Evolutionary conservation across 208 protist species (phyloP).

Genomic region (Leishmania lainsoni): DNA sequence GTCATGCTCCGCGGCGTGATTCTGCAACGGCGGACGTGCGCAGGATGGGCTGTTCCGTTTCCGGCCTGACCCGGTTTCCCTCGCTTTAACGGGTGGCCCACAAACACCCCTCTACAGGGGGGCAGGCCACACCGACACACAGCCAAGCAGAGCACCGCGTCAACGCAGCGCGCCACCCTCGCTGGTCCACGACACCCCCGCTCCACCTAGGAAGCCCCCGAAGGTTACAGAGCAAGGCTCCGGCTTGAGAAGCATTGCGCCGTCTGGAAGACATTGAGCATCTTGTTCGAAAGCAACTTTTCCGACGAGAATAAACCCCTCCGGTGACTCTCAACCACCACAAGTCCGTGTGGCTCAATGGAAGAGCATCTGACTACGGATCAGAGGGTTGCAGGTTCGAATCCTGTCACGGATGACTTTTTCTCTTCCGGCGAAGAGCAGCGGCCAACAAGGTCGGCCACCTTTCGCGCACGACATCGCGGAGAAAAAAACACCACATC

Average conservation of each 20-base stretch:
- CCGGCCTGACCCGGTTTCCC: constrained; percentile 84
- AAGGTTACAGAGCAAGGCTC: constrained; percentile 84
- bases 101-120: constrained; percentile 55
- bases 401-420: constrained; percentile 87
- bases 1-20: constrained; percentile 84
- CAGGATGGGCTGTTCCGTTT: constrained; percentile 85
- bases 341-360: constrained; percentile 85
- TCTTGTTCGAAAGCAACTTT: not conserved
- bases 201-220: constrained; percentile 54
- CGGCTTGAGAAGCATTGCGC: constrained; percentile 28
- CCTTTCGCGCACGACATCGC: not conserved
- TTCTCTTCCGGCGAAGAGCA: not conserved
- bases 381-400: constrained; percentile 91
- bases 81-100: constrained; percentile 52
- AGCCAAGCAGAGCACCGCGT: constrained; percentile 90
- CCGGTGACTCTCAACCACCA: rapidly evolving
- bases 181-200: constrained; percentile 65
- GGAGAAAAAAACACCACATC: not conserved
- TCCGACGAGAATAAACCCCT: not conserved
- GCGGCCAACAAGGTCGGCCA: too few relatives aligned
- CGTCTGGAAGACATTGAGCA: not conserved
- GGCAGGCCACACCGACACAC: constrained; percentile 57
- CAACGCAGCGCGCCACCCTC: constrained; percentile 78
- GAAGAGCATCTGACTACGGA: constrained; percentile 92
- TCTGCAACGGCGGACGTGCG: constrained; percentile 89